These are phyloP conservation scores for Ustilago lituana DNA, from an alignment of 1,284 basidiomycete genomes.

Conservation along the genomic window DNA sequence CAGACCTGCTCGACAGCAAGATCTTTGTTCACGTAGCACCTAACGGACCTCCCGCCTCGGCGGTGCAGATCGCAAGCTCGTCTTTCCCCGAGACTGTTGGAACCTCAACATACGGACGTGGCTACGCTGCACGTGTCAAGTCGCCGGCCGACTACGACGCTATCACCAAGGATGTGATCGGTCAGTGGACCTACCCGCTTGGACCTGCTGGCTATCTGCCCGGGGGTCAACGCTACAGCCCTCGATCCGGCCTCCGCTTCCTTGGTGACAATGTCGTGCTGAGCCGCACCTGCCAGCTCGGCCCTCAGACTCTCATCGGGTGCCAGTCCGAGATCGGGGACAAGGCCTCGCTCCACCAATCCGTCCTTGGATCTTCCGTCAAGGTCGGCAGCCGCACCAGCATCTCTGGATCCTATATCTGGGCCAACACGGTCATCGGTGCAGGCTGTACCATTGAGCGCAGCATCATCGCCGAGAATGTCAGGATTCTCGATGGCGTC, in stretches of 20 bases:
- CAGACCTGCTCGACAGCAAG: constrained; percentile 92
- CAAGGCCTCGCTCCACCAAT: constrained; percentile 74
- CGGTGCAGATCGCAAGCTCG: constrained; percentile 33
- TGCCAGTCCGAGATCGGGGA: constrained; percentile 68
- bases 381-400: constrained; percentile 71
- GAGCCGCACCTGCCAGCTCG: constrained; percentile 48
- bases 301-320: constrained; percentile 49
- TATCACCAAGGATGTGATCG: constrained; percentile 80
- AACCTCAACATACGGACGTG: constrained; percentile 83
- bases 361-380: constrained; percentile 81
- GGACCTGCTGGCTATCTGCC: constrained; percentile 93
- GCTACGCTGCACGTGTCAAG: constrained; percentile 60
- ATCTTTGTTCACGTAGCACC: constrained; percentile 86
- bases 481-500: constrained; percentile 76
- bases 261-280: constrained; percentile 49
- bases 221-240: constrained; percentile 69
- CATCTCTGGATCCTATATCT: constrained; percentile 56
- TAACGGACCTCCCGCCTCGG: constrained; percentile 36
- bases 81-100: constrained; percentile 75
- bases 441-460: constrained; percentile 77
- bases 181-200: constrained; percentile 91
- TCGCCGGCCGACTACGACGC: constrained; percentile 61
- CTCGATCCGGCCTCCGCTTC: constrained; percentile 43
- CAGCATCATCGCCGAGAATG: constrained; percentile 76
- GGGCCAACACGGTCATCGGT: constrained; percentile 69